phyloP scores from a whole-genome alignment of 805 yeast species.

The Ogataea pilisensis region DNA sequence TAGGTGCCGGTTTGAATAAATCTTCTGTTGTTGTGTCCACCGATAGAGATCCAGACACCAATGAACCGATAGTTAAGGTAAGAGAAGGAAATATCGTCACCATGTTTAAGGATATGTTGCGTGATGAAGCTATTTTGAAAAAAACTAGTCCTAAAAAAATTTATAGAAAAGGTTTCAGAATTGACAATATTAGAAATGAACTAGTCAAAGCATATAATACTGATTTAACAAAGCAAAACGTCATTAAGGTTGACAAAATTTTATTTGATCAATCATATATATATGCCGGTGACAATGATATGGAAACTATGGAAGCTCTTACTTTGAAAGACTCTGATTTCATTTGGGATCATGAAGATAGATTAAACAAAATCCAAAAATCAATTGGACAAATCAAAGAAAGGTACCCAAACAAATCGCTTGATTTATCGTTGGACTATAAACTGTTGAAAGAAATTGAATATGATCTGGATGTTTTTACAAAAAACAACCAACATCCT shows the following conservation, averaged over 20 bases:
- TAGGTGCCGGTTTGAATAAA: conserved; percentile 28
- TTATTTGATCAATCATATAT: conserved; percentile 18
- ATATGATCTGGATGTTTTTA: conserved; percentile 13
- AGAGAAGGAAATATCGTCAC: conserved; percentile 10
- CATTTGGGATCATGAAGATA: conserved; percentile 19
- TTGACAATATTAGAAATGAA: conserved; percentile 8
- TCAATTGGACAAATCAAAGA: conserved; percentile 1
- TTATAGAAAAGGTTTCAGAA: conserved; percentile 19
- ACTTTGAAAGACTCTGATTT: conserved; percentile 22
- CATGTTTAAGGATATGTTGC: conserved; percentile 15
- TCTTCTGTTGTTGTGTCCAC: conserved; percentile 28
- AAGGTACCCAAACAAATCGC: conserved; percentile 4
- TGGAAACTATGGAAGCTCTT: conserved; percentile 9
- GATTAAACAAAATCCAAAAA: conserved; percentile 14
- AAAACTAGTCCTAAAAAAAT: conserved; percentile 8
- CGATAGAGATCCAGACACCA: conserved; percentile 10
- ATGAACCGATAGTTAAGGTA: conserved; percentile 4
- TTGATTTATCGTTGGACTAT: conserved; percentile 16
- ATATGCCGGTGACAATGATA: conserved; percentile 9
- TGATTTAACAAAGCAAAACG: conserved; percentile 8
- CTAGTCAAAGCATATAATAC: conserved; percentile 7
- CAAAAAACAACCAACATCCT: conserved; percentile 6
- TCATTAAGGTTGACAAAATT: conserved; percentile 15
- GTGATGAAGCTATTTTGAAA: conserved; percentile 11
- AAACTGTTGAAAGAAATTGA: conserved; percentile 16